These are phyloP conservation scores for Cladosporium sp. DNA, from an alignment of 2,329 filamentous ascomycete species.

Conservation along the genomic window DNA sequence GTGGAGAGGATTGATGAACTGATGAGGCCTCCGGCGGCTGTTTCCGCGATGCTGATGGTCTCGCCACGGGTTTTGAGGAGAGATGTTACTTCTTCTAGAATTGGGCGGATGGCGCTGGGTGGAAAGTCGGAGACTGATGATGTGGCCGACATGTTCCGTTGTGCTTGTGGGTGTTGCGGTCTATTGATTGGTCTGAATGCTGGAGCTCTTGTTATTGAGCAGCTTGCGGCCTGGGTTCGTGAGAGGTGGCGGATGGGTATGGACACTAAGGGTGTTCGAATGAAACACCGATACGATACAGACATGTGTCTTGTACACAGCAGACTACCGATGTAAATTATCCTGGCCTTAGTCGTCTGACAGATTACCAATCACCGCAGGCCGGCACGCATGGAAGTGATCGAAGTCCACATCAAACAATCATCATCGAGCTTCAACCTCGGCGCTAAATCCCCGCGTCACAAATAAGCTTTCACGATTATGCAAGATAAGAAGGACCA, in stretches of 20 bases:
- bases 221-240: background rate
- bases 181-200: background rate
- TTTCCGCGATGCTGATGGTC: constrained; percentile 63
- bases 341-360: no score
- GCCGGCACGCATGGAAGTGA: background rate
- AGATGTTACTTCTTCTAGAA: constrained; percentile 52
- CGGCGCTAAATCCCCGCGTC: constrained; percentile 6
- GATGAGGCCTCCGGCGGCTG: constrained; percentile 63
- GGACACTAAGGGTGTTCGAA: background rate
- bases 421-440: background rate
- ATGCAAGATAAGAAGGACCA: constrained; percentile 8
- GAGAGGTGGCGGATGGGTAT: background rate
- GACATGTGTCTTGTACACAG: background rate
- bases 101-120: constrained; percentile 42
- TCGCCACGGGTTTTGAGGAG: constrained; percentile 58
- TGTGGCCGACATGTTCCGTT: constrained; percentile 12
- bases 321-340: background rate
- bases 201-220: background rate
- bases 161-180: background rate
- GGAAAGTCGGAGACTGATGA: constrained; percentile 38
- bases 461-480: background rate
- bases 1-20: constrained; percentile 59
- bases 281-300: background rate
- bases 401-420: background rate
- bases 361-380: constrained; percentile 1